These are phyloP conservation scores for Malassezia slooffiae DNA, from an alignment of 1,284 basidiomycete genomes.

Conservation along the genomic window DNA sequence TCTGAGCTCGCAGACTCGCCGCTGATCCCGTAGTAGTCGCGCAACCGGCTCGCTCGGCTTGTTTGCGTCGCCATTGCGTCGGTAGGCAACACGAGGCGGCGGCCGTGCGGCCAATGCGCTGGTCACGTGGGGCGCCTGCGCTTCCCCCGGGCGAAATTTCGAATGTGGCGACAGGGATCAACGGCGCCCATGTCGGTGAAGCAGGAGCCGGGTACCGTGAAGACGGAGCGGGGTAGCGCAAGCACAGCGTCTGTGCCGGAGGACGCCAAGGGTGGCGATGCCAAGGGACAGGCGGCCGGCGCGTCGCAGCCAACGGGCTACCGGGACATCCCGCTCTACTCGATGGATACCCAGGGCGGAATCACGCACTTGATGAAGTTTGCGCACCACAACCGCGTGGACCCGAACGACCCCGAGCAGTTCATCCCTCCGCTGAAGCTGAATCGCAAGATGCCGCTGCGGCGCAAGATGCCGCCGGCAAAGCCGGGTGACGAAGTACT, in stretches of 20 bases:
- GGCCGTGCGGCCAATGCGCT: no score
- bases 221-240: constrained; percentile 7
- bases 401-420: constrained; percentile 32
- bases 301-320: constrained; percentile 29
- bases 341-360: constrained; percentile 22
- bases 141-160: no score
- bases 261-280: no score
- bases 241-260: no score
- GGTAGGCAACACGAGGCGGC: no score
- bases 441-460: constrained; percentile 42
- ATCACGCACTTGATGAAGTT: constrained; percentile 41
- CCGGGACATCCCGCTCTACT: constrained; percentile 42
- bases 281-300: constrained; percentile 15
- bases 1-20: no score
- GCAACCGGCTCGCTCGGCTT: constrained; percentile 18
- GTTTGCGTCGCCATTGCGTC: no score
- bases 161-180: no score
- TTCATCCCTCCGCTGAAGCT: constrained; percentile 43
- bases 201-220: constrained; percentile 7
- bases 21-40: constrained; percentile 41
- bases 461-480: constrained; percentile 32
- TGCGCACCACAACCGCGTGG: constrained; percentile 34
- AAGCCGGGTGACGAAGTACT: constrained; percentile 35
- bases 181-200: constrained; percentile 3
- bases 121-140: no score